Base-by-base conservation (phyloP, 352 stramenopile species). In the Hyphochytrium catenoides region DNA sequence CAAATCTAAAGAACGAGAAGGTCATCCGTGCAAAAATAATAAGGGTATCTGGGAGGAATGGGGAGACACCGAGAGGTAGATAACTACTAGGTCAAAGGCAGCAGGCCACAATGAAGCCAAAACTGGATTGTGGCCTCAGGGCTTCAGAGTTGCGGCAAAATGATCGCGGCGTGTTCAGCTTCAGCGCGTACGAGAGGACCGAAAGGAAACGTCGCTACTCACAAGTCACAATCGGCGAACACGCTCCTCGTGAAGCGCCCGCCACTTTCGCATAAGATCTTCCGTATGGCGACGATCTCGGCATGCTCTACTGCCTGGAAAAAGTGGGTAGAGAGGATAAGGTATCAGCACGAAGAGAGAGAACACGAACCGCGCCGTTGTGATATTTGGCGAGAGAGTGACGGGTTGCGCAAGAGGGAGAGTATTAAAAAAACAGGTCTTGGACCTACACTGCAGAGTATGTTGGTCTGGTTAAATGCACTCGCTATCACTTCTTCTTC, bases 261-360 rank as follows among this genome's bases (percentile, higher is more conserved):
- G 29, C 57, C 59, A 31, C 23, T 39, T 8, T 36, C 41, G 1
- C 44, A 39, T 15, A 75, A 56, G 40, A 87, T 73, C 21, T 57
- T 46, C 34, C 89, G 62, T 21, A 91, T 85, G 3, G 72, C 72
- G 12, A 92, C 75, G 17, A 93, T 58, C 48, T 93, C 78, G 11
- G 77, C 77, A 31, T 89, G 74, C 42, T 78, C 75, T 15, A 73
- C 87, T 1, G 69, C 72, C 67, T 87, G 34, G 3, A 31, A 27
- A 27, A 23, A 46, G 5, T 32, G 18, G n/a, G n/a, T n/a, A 15
- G 2, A 22, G 15, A 15, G 12, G 28, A 5, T 35, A n/a, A 3
- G 8, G 2, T 5, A 31, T 15, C 3, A 16, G n/a, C 3, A 5
- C 5, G 2, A 6, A 16, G 6, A 8, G n/a, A n/a, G n/a, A n/a